Base-by-base conservation (phyloP, 176 grass and related monocot species). In the Carex pumila region DNA sequence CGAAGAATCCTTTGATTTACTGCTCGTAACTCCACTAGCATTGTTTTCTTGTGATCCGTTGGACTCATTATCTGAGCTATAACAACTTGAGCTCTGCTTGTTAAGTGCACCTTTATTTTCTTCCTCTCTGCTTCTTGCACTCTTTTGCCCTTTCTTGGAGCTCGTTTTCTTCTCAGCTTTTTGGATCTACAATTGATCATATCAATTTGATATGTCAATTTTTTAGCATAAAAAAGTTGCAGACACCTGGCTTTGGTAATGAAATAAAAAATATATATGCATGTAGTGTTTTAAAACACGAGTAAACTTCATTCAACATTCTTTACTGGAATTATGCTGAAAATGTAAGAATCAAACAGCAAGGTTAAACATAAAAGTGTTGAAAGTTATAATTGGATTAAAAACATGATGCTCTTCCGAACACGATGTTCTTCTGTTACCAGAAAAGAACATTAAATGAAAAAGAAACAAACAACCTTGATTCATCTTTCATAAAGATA, bases 61-160 rank as follows among this genome's bases (percentile, higher is more conserved):
- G 30, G 86, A 94, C 55, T 86, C 84, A 15, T 86, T 77, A 65
- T 87, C 86, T 1, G 91, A 92, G 79, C 79, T 87, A 60, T 76
- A 80, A 85, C 79, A 84, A 47, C 79, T 86, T 4, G 69, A 74
- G 80, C 86, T 85, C 62, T 87, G 82, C 55, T 82, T 58, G 45
- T 76, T 82, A 21, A 65, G 30, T 6, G 54, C 54, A 18, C 17
- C 78, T 22, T 85, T 65, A 34, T 62, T 60, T 58, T 85, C 66
- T 85, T 89, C 83, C 32, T 82, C 87, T 67, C 74, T 55, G 53
- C 25, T 71, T 73, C 34, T 85, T 30, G 50, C 9, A 66, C 63
- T 67, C 87, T 88, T 83, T 47, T 83, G 55, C 47, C 25, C 14
- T 56, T 67, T 71, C 86, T 90, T 89, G 5, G 82, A 55, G 6